Evolutionary conservation across 2,329 filamentous ascomycete genomes (phyloP), one percentile per base, ranked within the genome.

Genomic region (Xylaria sp.): DNA sequence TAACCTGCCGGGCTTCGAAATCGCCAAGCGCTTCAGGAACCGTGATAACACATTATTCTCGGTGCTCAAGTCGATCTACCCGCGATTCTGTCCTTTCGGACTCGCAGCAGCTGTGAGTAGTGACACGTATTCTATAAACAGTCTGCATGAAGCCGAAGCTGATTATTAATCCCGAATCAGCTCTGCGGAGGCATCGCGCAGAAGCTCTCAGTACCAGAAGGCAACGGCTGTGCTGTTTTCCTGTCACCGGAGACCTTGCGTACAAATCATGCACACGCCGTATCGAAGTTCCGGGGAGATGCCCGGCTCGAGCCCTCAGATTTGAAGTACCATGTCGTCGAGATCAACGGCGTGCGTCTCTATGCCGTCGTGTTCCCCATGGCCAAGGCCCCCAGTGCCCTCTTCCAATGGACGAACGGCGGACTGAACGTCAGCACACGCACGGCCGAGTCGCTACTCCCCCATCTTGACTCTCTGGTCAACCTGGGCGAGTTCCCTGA

Each of bases 341-440:
- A 80, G 2, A 60, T 81, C 16, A 70, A 64, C 9, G 73, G 70
- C 9, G 69, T 79, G 42, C 71, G 78, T 1, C 59, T 83, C 7
- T 82, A 78, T 59, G 70, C 73, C n/a, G 70, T 80, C 42, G 70
- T 75, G 6, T 80, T 74, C 58, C 76, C 76, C 2, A 59, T 68
- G 1, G 58, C 63, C 16, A 73, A 77, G 49, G 70, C 68, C 11
- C 70, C 69, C 13, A 75, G 72, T 19, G 69, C 78, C 34, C 68
- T 76, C 16, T 74, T 73, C 3, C 74, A 76, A 44, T 83, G 80
- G 80, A 73, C 75, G 59, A 75, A 76, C 42, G 70, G 75, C 2
- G 80, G 80, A 0, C 66, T 75, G 0, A 80, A 79, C 0, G 69
- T 82, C n/a, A 78, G 76, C 10, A 74, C 78, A 30, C 73, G 80